Evolutionary conservation across 106 monocot species (phyloP), one percentile per base, ranked within the genome.

Genomic region (Dendrobium catenatum): DNA sequence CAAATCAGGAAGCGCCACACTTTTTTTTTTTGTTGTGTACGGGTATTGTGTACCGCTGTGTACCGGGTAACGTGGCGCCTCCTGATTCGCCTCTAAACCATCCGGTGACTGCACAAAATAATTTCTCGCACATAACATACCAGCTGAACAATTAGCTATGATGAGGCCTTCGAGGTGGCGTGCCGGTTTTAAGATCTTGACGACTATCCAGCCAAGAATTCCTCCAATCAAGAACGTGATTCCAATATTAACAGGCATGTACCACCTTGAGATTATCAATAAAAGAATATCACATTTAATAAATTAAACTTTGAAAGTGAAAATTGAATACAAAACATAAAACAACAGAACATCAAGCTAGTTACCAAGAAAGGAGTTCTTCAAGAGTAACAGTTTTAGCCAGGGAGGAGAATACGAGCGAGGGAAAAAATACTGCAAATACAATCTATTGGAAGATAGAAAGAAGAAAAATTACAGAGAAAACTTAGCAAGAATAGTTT

Each of bases 221-320:
- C 82, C 87, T 9, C 92, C 95, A 42, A 84, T 78, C 37, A 92
- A 58, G 75, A 88, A 90, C 54, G 81, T 80, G 10, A 95, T 76
- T 40, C 86, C 90, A 27, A 95, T 81, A 70, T 95, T 95, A 15
- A 95, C 81, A 4, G 88, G 89, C 95, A 95, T 95, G 78, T 90
- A 95, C 92, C 95, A 95, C 95, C 95, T 95, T 42, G 18, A 20
- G 24, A 66, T 22, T n/a, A 20, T 20, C 22, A 66, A 22, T 20
- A 66, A 8, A 66, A 20, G 24, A 66, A 20, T 4, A 9, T 54
- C 54, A 55, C 17, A 10, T 15, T 55, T 13, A 0, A 55, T 55
- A 11, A 3, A 55, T 55, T 18, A 55, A 55, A 55, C 11, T 11
- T 18, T 55, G 55, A 55, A 18, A 55, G 55, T 16, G 18, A 55